phyloP scores from a whole-genome alignment of 2,329 filamentous ascomycete genomes.

The Magnaporthiopsis rhizophila region DNA sequence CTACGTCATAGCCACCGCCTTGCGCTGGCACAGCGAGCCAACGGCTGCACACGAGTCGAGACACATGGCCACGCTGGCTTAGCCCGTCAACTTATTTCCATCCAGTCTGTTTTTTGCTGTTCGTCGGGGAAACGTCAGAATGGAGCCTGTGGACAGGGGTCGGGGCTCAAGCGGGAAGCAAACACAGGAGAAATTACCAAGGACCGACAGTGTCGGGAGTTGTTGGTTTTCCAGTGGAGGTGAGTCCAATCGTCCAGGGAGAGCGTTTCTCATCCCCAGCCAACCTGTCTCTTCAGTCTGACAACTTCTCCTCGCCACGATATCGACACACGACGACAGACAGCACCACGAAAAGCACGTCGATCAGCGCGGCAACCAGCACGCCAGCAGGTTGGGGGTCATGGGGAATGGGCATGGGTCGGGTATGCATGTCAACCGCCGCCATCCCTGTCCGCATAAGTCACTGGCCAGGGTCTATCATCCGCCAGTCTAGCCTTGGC shows the following conservation, averaged over 20 bases:
- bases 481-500: not conserved
- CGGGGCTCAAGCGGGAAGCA: not conserved
- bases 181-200: not conserved
- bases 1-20: not conserved
- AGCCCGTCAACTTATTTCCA: not conserved
- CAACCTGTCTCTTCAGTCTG: too few relatives aligned
- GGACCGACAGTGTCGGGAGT: not conserved
- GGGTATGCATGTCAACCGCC: not conserved
- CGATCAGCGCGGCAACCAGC: not conserved
- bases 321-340: too few relatives aligned
- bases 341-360: too few relatives aligned
- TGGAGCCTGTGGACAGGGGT: not conserved
- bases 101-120: not conserved
- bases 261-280: too few relatives aligned
- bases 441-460: not conserved
- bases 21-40: not conserved
- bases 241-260: too few relatives aligned
- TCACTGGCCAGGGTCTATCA: not conserved
- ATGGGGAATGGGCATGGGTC: not conserved
- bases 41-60: not conserved
- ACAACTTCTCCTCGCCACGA: too few relatives aligned
- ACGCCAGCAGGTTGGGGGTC: slow-evolving; percentile 1
- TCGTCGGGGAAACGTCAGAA: not conserved
- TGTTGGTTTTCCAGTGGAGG: too few relatives aligned
- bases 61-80: not conserved